Evolutionary conservation across 331 rosid species (phyloP).

Genomic region (Saraca asoca): DNA sequence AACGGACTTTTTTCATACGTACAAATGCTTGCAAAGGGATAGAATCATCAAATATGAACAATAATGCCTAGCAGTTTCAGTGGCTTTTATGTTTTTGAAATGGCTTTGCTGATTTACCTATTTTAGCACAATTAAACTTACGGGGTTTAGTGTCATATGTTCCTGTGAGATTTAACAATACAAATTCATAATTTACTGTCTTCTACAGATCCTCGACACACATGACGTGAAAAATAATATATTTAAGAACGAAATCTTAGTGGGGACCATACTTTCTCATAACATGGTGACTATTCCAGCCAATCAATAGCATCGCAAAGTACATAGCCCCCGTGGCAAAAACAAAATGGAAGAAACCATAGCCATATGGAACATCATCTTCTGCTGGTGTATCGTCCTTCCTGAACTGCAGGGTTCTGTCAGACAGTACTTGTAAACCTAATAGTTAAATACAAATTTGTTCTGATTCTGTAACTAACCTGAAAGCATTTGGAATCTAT

Average conservation of each 20-base stretch:
- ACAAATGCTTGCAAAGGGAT: constrained; percentile 3
- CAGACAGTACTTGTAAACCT: constrained; percentile 32
- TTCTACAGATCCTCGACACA: not conserved
- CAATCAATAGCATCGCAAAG: constrained; percentile 85
- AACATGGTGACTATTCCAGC: constrained; percentile 77
- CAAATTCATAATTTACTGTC: not conserved
- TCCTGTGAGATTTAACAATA: no score
- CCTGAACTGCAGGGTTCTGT: constrained; percentile 60
- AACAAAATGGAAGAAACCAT: constrained; percentile 96
- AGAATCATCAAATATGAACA: not conserved
- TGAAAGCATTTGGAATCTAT: constrained; percentile 90
- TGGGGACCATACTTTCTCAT: constrained; percentile 65
- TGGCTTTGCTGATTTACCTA: not conserved
- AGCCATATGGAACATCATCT: constrained; percentile 93
- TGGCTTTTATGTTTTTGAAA: no score
- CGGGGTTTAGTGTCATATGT: no score
- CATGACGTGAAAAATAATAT: not conserved
- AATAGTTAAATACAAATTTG: constrained; percentile 28
- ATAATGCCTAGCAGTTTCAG: no score
- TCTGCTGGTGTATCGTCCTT: constrained; percentile 53
- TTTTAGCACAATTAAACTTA: no score
- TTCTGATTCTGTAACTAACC: constrained; percentile 55
- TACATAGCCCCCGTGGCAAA: constrained; percentile 99
- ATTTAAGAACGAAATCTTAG: not conserved
- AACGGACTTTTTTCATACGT: constrained; percentile 2